Evolutionary conservation across 129 eudicot genomes (phyloP), one percentile per base, ranked within the genome.

Genomic region (Kitagawia praeruptora): DNA sequence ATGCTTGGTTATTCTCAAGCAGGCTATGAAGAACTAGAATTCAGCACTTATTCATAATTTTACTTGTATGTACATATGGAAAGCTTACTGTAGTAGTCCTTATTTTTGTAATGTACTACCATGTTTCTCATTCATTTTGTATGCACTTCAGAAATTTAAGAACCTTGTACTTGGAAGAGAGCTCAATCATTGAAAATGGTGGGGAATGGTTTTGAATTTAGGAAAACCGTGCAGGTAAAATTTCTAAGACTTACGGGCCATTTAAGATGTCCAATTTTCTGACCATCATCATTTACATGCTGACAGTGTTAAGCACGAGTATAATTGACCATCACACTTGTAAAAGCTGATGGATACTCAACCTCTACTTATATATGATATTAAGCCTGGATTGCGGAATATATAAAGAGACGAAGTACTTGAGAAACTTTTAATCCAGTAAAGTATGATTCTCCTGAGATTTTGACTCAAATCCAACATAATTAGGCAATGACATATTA

Each of bases 121-220:
- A 56, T 5, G 41, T 61, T 76, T 46, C 74, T 76, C 42, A 58
- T 83, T 58, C 66, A 61, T 61, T 77, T 70, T 51, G 44, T 67
- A 40, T 41, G 27, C 75, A 19, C 15, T 71, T 72, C 87, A 93
- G 98, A 92, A 91, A 79, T 83, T 79, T 93, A 61, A 93, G 72
- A 82, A 81, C 80, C 14, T 80, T 93, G 86, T 85, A 86, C 46
- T 25, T 93, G 85, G 97, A 93, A 84, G 97, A 89, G 88, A 89
- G 96, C 81, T 72, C 79, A 47, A 85, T 91, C 53, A 23, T 38
- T 41, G 90, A 89, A 78, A 86, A 86, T 21, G 91, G 87, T 47
- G 97, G 90, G 56, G 85, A 83, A 15, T 93, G 98, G 98, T n/a
- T n/a, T n/a, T n/a, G n/a, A n/a, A n/a, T n/a, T n/a, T n/a, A n/a